phyloP scores from a whole-genome alignment of 306 rosid genomes.

The Cercis canadensis region DNA sequence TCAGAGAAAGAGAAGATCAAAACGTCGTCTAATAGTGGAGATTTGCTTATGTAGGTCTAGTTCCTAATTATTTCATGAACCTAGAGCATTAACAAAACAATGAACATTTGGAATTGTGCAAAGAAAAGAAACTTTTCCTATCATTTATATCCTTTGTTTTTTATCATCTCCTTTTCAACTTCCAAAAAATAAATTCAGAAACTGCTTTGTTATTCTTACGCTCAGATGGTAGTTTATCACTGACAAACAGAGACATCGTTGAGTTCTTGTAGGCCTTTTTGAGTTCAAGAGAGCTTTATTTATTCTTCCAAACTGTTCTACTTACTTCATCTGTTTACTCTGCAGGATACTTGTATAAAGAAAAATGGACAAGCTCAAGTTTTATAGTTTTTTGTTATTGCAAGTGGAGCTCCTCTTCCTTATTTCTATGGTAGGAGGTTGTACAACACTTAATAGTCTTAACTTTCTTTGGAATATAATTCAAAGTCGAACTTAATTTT shows the following conservation, averaged over 20 bases:
- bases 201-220: not conserved
- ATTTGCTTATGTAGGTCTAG: not conserved
- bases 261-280: conserved; percentile 9
- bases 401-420: conserved; percentile 42
- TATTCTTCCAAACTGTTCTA: conserved; percentile 8
- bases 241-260: not conserved
- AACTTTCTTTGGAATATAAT: conserved; percentile 3
- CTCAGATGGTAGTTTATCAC: not conserved
- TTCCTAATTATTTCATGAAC: not conserved
- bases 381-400: conserved; percentile 47
- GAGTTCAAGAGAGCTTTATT: not conserved
- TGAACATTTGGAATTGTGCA: not conserved
- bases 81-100: not conserved
- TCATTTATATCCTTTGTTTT: not conserved
- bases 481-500: conserved; percentile 18
- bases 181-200: conserved; percentile 15
- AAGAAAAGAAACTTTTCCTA: not conserved
- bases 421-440: conserved; percentile 49
- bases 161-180: not conserved
- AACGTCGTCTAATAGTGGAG: not conserved
- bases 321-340: conserved; percentile 36
- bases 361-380: conserved; percentile 46
- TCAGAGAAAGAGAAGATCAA: conserved; percentile 1
- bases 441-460: too few species aligned
- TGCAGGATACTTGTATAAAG: conserved; percentile 56